Conservation (phyloP, 106 monocot genomes). For the Vanilla planifolia region DNA sequence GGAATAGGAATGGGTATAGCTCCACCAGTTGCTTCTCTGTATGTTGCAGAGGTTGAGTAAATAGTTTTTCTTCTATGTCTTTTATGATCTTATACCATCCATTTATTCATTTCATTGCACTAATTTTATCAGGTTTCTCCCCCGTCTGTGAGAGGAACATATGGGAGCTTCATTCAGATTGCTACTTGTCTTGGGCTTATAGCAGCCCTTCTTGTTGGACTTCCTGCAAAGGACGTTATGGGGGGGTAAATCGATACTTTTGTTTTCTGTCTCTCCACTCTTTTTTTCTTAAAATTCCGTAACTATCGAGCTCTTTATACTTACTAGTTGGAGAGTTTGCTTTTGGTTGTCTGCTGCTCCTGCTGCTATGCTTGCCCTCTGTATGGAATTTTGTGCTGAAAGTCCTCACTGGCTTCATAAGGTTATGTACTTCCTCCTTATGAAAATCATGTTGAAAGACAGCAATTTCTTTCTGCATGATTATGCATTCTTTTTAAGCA, state of each 20-base stretch:
- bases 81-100: neutral
- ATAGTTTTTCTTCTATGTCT: neutral
- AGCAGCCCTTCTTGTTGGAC: conserved; percentile 68
- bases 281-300: neutral
- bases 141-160: conserved; percentile 83
- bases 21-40: conserved; percentile 86
- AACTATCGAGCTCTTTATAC: neutral
- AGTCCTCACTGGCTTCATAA: conserved; percentile 98
- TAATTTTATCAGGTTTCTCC: conserved; percentile 69
- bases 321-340: conserved; percentile 86
- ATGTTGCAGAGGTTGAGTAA: conserved; percentile 76
- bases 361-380: conserved; percentile 61
- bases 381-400: conserved; percentile 94
- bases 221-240: conserved; percentile 54
- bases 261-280: no score
- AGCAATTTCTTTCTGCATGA: neutral
- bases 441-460: no score
- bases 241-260: conserved; percentile 51
- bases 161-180: conserved; percentile 97
- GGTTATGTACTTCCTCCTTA: conserved; percentile 28
- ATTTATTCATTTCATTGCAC: neutral
- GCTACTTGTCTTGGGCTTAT: conserved; percentile 94
- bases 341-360: conserved; percentile 84
- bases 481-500: no score
- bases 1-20: conserved; percentile 94